These are phyloP conservation scores for Plenodomus lindquistii DNA, from an alignment of 2,329 filamentous ascomycete genomes.

Conservation along the genomic window DNA sequence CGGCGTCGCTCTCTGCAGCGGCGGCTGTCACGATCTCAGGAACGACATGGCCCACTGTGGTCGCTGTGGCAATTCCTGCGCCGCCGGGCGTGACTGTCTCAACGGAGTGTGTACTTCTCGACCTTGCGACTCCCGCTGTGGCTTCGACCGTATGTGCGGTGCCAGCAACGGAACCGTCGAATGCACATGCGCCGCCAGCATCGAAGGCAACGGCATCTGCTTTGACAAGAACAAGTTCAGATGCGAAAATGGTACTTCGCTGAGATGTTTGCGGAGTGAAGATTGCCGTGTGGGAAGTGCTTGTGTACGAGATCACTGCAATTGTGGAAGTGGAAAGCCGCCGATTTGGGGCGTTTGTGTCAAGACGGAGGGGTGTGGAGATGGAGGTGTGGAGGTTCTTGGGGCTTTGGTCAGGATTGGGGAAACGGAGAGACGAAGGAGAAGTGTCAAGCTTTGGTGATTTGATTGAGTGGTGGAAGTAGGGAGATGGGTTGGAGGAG, in stretches of 20 bases:
- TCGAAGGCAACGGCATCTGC: slow-evolving; percentile 31
- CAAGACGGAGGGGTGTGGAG: not conserved
- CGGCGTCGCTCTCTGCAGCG: slow-evolving; percentile 21
- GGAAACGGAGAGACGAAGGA: slow-evolving; percentile 16
- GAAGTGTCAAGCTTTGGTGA: slow-evolving; percentile 3
- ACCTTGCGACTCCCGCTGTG: slow-evolving; percentile 36
- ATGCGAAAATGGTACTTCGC: slow-evolving; percentile 11
- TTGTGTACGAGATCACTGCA: not conserved
- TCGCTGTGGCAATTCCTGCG: slow-evolving; percentile 30
- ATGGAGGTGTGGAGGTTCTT: not conserved
- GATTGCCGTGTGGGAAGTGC: not conserved
- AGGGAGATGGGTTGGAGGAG: not conserved
- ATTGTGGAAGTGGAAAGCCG: not conserved
- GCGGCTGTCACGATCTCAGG: slow-evolving; percentile 26
- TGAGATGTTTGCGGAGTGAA: not conserved
- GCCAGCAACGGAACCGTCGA: slow-evolving; percentile 12
- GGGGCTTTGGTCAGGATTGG: slow-evolving; percentile 17
- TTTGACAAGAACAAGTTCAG: slow-evolving; percentile 26
- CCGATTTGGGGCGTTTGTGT: not conserved
- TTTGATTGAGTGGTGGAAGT: not conserved
- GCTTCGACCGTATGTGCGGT: slow-evolving; percentile 29
- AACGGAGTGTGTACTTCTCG: slow-evolving; percentile 40
- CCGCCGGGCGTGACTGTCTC: slow-evolving; percentile 24
- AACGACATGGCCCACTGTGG: slow-evolving; percentile 32
- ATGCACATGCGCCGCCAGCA: slow-evolving; percentile 35